A percentile compares a stretch with the other conserved stretches of the same genome.
phyloP scores from a whole-genome alignment of 352 stramenopile species.

The Globisporangium heterothallicum region DNA sequence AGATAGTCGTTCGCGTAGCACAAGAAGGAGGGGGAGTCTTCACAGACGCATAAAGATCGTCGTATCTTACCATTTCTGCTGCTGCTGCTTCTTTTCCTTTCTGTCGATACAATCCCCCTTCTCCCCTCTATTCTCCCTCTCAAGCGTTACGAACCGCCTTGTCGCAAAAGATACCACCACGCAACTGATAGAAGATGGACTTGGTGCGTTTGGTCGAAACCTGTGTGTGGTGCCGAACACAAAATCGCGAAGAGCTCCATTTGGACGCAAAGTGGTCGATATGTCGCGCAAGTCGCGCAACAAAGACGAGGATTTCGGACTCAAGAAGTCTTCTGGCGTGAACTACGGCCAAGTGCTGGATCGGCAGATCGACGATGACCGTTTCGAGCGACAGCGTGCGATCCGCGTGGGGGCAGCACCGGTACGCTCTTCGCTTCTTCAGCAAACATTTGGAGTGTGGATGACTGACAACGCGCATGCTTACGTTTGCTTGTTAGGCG shows the following conservation, averaged over 20 bases:
- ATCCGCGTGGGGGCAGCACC: slow-evolving; percentile 35
- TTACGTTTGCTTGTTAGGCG: not conserved
- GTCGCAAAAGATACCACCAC: not conserved
- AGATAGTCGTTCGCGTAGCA: too few species aligned
- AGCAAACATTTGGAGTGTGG: too few species aligned
- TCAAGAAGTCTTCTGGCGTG: slow-evolving; percentile 76
- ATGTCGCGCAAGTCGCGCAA: slow-evolving; percentile 25
- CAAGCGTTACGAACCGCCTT: not conserved
- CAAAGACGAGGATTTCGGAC: slow-evolving; percentile 49
- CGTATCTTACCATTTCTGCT: slow-evolving; percentile 8
- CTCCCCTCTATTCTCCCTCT: too few species aligned
- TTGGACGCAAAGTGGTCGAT: too few species aligned
- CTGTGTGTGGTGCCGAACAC: too few species aligned
- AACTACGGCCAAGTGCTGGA: slow-evolving; percentile 81
- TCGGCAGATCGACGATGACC: slow-evolving; percentile 78
- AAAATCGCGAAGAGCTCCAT: slow-evolving; percentile 6
- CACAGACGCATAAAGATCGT: not conserved
- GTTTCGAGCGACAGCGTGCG: slow-evolving; percentile 71
- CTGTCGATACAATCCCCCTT: slow-evolving; percentile 1
- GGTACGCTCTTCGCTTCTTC: slow-evolving; percentile 19
- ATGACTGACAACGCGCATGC: too few species aligned
- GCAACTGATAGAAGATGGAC: not conserved
- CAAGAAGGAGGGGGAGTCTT: not conserved
- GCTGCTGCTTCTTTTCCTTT: slow-evolving; percentile 8
- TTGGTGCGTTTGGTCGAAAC: not conserved